phyloP scores from a whole-genome alignment of 352 stramenopile genomes.

The Phytophthora litchii region DNA sequence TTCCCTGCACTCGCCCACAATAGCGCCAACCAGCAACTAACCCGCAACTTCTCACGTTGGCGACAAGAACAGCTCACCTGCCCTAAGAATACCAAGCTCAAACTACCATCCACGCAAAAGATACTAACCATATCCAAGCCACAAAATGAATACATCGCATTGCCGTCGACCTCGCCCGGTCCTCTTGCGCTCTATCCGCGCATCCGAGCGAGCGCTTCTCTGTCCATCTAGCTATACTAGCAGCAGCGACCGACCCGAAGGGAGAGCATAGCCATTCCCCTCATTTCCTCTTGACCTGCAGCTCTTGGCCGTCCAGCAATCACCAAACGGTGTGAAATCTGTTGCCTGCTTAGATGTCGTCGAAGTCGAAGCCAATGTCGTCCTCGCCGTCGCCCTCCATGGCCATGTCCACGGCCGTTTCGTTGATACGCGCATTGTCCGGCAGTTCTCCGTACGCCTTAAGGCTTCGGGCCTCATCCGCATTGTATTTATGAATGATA shows the following conservation, averaged over 20 bases:
- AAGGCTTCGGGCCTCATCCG: constrained; percentile 97
- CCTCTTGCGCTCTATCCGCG: constrained; percentile 21
- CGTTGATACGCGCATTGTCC: constrained; percentile 94
- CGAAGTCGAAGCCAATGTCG: constrained; percentile 91
- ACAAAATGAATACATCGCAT: constrained; percentile 47
- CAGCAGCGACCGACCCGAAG: constrained; percentile 15
- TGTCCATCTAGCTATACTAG: constrained; percentile 29
- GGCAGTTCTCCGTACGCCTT: constrained; percentile 99
- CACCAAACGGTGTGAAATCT: background rate
- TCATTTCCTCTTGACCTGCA: background rate
- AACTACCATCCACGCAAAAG: constrained; percentile 2
- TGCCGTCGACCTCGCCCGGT: constrained; percentile 19
- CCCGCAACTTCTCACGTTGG: constrained; percentile 3
- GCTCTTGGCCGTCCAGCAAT: background rate
- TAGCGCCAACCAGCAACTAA: constrained; percentile 4
- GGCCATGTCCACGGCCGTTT: constrained; percentile 87
- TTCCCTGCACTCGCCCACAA: constrained; percentile 7
- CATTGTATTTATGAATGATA: constrained; percentile 99
- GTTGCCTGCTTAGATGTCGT: constrained; percentile 81
- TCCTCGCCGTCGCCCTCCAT: constrained; percentile 85
- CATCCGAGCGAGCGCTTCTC: constrained; percentile 12
- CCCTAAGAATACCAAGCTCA: constrained; percentile 11
- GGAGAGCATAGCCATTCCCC: background rate
- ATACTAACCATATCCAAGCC: constrained; percentile 14
- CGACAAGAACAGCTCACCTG: constrained; percentile 16